Evolutionary conservation across 768 basidiomycete species (phyloP), one percentile per base, ranked within the genome.

Genomic region (Boletus reticulatus): DNA sequence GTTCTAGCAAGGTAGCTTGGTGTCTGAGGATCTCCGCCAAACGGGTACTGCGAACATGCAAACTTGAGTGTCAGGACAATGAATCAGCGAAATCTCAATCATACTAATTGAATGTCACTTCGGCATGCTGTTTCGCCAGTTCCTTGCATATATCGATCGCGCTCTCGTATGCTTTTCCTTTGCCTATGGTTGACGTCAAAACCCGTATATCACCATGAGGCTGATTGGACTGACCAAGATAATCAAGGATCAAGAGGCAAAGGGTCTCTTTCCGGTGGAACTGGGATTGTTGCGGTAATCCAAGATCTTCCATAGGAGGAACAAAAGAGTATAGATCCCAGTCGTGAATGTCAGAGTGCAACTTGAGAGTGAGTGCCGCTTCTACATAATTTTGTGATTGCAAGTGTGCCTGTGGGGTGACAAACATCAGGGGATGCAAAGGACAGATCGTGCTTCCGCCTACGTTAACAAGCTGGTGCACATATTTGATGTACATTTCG

Each of bases 81-180:
- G 14, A 52, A 46, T 32, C 27, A 20, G 14, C 3, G 19, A 13
- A 57, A 42, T 39, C 17, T 29, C 34, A 29, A 37, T 65, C 88
- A 43, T 75, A 94, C 88, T 94, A 94, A 70, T 95, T 91, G 77
- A 90, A 96, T 7, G 94, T 93, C 51, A 92, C 81, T 67, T 88
- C 86, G 16, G 89, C 82, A 73, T 98, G 95, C 69, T 98, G 94
- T 57, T 76, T 84, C 14, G 88, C 88, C 24, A 98, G 75, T 63
- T 98, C 96, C 73, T 91, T 92, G 75, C 92, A 95, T 47, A 98
- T 89, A 45, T 92, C 89, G 54, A 97, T 85, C 3, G 94, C 96
- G 50, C 83, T 88, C 72, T 98, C 96, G 84, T 93, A 98, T n/a
- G 96, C 95, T 65, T 96, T 94, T 11, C 95, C 96, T 72, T 94